Base-by-base conservation (phyloP, 2,329 filamentous ascomycete species). In the Dryadomyces sulphureus region DNA sequence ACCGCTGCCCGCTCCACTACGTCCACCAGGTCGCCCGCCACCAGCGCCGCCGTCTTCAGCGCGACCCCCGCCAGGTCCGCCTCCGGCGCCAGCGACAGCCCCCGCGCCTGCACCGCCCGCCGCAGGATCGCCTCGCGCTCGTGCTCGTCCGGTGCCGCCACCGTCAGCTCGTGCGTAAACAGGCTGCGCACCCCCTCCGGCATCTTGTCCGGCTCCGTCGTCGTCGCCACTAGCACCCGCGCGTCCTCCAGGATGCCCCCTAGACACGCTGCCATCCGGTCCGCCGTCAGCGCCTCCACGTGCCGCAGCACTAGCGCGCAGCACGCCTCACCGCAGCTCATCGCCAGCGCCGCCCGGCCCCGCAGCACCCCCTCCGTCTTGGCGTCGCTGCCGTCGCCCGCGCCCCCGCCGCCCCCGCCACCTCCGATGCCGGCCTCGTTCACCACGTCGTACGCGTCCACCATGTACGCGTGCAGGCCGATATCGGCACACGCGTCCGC, bases 151-250 rank as follows among this genome's bases (percentile, higher is more conserved):
- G 92, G 92, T 0, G 92, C 92, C 39, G 71, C 77, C 76, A 98
- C 87, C 57, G 96, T 90, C 38, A 98, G 72, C 62, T 98, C 92
- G 56, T 98, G 90, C 0, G 88, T 94, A 60, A 98, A 96, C 3
- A 96, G 69, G 11, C 87, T 87, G 45, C 92, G 78, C 19, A 96
- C 80, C 1, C 84, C 84, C 55, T 95, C 89, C 0, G 90, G 85
- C 1, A 98, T 77, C 61, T 96, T 93, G 59, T 96, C 92, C 0
- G 95, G 79, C 54, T 96, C 90, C 7, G 88, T 94, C 0, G 90
- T 95, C 0, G 92, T 98, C 1, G 92, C 90, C 54, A 98, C 80
- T 21, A 98, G 65, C 2, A 96, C 85, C 46, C 92, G 72, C 3
- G 79, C 79, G 41, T 84, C 81, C n/a, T 76, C 70, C 20, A 95